phyloP scores from a whole-genome alignment of 495 filamentous ascomycete species.

The Penicillium arizonense region DNA sequence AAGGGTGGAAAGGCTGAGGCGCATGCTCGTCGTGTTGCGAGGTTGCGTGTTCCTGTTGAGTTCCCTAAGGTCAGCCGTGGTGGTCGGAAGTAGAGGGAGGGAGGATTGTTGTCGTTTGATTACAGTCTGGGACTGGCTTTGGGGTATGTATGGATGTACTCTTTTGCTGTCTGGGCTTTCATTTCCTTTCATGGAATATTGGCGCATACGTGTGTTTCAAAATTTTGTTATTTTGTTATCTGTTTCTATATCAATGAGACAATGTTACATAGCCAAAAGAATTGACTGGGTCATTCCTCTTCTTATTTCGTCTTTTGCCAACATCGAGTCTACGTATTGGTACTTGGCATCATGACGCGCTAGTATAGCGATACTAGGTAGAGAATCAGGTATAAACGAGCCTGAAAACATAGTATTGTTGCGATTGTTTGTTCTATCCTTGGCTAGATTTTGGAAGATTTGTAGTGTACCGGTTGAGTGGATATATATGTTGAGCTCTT shows the following conservation, averaged over 20 bases:
- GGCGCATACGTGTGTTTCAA: conserved; percentile 17
- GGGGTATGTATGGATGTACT: conserved; percentile 5
- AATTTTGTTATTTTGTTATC: conserved; percentile 10
- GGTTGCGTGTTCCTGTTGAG: conserved; percentile 72
- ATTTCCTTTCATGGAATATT: conserved; percentile 23
- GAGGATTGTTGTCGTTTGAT: neutral
- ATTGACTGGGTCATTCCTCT: neutral
- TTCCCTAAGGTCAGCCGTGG: conserved; percentile 68
- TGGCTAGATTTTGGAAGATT: no score
- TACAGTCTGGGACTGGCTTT: conserved; percentile 1
- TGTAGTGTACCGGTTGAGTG: no score
- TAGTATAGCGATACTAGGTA: no score
- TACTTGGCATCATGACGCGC: no score
- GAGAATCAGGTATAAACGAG: no score
- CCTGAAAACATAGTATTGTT: no score
- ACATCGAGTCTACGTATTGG: neutral
- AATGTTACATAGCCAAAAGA: conserved; percentile 17
- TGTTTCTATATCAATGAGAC: conserved; percentile 23
- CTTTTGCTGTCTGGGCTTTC: conserved; percentile 1
- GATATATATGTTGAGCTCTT: no score
- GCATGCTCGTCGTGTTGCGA: conserved; percentile 59
- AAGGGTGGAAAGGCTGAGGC: conserved; percentile 61
- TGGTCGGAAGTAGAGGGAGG: conserved; percentile 22
- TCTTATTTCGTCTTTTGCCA: neutral
- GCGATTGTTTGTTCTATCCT: no score